Conservation (phyloP, 495 filamentous ascomycete genomes). For the Geopyxis carbonaria region DNA sequence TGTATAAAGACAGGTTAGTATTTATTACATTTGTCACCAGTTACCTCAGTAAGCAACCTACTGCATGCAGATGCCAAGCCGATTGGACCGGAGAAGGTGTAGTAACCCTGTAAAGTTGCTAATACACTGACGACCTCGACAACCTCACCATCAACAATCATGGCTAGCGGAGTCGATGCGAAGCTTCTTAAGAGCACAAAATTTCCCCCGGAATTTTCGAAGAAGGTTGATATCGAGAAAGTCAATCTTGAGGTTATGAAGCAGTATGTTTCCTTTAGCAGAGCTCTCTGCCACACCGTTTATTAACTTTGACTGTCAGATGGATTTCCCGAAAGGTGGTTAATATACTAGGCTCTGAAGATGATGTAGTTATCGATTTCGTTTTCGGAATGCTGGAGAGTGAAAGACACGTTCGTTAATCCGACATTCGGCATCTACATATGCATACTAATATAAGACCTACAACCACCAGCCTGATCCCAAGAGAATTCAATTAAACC, state of each 20-base stretch:
- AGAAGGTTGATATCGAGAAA: constrained; percentile 94
- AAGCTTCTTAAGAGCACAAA: constrained; percentile 81
- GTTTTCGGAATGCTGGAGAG: constrained; percentile 80
- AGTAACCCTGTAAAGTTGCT: neutral
- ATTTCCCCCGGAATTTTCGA: constrained; percentile 82
- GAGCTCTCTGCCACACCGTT: neutral
- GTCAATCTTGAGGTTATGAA: constrained; percentile 96
- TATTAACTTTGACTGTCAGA: constrained; percentile 30
- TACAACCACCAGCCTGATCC: constrained; percentile 68
- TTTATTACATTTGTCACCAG: neutral
- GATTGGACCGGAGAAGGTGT: neutral
- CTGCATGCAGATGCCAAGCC: neutral
- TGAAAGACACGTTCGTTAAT: constrained; percentile 59
- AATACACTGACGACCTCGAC: neutral
- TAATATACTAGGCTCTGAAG: constrained; percentile 72
- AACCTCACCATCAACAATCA: constrained; percentile 1
- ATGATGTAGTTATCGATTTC: constrained; percentile 87
- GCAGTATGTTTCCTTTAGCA: constrained; percentile 41
- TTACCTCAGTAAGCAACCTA: neutral
- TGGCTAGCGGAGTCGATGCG: constrained; percentile 21
- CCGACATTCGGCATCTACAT: neutral
- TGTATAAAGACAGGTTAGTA: constrained; percentile 2
- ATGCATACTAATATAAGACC: neutral
- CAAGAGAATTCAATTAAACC: constrained; percentile 79
- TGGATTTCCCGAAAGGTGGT: constrained; percentile 85